These are phyloP conservation scores for Zanthoxylum bungeanum DNA, from an alignment of 345 rosid species.

Conservation along the genomic window DNA sequence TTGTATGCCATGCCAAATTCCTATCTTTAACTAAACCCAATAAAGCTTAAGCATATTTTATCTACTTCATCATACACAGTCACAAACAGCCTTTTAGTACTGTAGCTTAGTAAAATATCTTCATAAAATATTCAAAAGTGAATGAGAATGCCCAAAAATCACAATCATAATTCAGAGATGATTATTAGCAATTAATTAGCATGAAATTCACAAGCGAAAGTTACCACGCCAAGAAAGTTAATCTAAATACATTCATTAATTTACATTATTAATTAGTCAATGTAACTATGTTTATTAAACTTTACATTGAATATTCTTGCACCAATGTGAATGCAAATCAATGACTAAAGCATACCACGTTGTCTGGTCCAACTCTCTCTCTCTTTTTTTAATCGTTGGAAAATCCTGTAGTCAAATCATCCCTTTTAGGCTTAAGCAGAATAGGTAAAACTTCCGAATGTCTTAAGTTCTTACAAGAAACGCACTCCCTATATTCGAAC, in stretches of 20 bases:
- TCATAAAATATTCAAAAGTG: not conserved
- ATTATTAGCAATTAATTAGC: not conserved
- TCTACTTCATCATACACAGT: constrained; percentile 30
- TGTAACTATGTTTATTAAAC: not conserved
- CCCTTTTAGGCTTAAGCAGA: too few relatives aligned
- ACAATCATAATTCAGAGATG: constrained; percentile 5
- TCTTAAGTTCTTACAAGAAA: too few relatives aligned
- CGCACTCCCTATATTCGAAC: too few relatives aligned
- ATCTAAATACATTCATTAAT: not conserved
- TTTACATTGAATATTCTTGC: not conserved
- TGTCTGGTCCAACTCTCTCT: too few relatives aligned
- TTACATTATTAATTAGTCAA: not conserved
- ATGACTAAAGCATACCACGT: too few relatives aligned
- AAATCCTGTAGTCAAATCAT: too few relatives aligned
- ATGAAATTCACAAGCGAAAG: not conserved
- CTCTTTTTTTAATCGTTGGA: too few relatives aligned
- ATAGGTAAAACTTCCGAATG: too few relatives aligned
- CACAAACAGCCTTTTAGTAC: constrained; percentile 42
- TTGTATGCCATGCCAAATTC: constrained; percentile 27
- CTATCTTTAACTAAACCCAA: constrained; percentile 42
- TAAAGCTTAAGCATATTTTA: constrained; percentile 33
- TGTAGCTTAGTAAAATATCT: constrained; percentile 4
- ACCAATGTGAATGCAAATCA: too few relatives aligned
- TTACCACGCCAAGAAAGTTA: not conserved
- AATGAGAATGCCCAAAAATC: not conserved